Evolutionary conservation across 345 rosid species (phyloP).

Genomic region (Syzygium aqueum): DNA sequence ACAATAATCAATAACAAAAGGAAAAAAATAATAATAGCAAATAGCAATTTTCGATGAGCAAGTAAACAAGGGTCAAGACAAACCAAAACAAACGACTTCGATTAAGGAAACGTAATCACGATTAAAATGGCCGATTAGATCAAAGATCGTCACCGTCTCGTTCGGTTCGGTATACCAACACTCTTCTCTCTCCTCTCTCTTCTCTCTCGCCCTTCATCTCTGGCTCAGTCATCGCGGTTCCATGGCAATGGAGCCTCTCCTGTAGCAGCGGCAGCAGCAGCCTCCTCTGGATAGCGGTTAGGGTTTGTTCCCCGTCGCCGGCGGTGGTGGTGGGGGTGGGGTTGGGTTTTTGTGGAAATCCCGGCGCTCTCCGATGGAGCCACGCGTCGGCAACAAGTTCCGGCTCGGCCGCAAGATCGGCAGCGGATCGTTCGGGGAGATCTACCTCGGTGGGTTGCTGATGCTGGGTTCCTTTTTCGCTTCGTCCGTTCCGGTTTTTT

Average conservation of each 20-base stretch:
- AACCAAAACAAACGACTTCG: not conserved
- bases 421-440: constrained; percentile 98
- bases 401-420: constrained; percentile 94
- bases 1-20: not conserved
- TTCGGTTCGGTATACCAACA: constrained; percentile 2
- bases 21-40: not conserved
- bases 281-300: not conserved
- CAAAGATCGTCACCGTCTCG: not conserved
- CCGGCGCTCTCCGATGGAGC: constrained; percentile 43
- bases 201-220: not conserved
- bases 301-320: not conserved
- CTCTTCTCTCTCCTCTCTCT: not conserved
- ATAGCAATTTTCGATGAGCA: not conserved
- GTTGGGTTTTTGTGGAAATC: too few relatives aligned
- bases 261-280: not conserved
- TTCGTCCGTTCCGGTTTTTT: not conserved
- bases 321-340: too few relatives aligned
- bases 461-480: not conserved
- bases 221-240: not conserved
- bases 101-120: not conserved
- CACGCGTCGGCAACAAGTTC: constrained; percentile 82
- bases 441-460: constrained; percentile 66
- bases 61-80: not conserved
- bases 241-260: not conserved
- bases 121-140: not conserved